These are phyloP conservation scores for Aspergillus heteromorphus DNA, from an alignment of 495 filamentous ascomycete genomes.

Conservation along the genomic window DNA sequence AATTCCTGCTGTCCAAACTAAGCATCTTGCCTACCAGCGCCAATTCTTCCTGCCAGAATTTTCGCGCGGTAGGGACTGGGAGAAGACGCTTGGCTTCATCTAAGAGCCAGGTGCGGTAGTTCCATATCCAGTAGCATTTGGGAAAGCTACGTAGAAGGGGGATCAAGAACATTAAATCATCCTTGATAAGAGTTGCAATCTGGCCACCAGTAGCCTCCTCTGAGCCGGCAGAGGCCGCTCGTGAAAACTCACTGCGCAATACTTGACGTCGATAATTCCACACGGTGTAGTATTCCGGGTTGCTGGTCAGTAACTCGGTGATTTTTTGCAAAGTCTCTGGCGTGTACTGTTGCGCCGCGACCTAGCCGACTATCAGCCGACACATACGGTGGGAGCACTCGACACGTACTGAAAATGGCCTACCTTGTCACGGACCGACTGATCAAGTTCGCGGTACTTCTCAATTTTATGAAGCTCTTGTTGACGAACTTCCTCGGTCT, in stretches of 20 bases:
- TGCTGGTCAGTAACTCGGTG: slow-evolving; percentile 71
- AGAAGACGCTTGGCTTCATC: slow-evolving; percentile 62
- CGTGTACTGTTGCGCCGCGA: slow-evolving; percentile 55
- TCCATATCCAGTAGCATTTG: slow-evolving; percentile 99
- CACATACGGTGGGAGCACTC: background rate
- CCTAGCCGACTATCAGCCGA: slow-evolving; percentile 31
- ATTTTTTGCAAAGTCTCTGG: slow-evolving; percentile 66
- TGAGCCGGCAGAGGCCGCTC: slow-evolving; percentile 14
- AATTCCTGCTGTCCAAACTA: slow-evolving; percentile 80
- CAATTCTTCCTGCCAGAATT: slow-evolving; percentile 80
- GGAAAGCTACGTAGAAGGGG: slow-evolving; percentile 78
- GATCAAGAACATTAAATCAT: slow-evolving; percentile 74
- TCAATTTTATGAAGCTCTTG: slow-evolving; percentile 73
- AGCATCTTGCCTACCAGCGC: slow-evolving; percentile 80
- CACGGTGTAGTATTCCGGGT: slow-evolving; percentile 97
- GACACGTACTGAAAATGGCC: background rate
- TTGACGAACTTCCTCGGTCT: slow-evolving; percentile 56
- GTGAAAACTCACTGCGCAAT: slow-evolving; percentile 43
- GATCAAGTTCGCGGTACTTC: slow-evolving; percentile 69
- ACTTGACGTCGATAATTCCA: slow-evolving; percentile 89
- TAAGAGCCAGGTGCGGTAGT: slow-evolving; percentile 86
- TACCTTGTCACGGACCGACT: slow-evolving; percentile 58
- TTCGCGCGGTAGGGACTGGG: slow-evolving; percentile 43
- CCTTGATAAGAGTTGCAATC: slow-evolving; percentile 50
- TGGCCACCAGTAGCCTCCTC: slow-evolving; percentile 15